These are phyloP conservation scores for Phalaenopsis equestris DNA, from an alignment of 106 monocot genomes.

Conservation along the genomic window DNA sequence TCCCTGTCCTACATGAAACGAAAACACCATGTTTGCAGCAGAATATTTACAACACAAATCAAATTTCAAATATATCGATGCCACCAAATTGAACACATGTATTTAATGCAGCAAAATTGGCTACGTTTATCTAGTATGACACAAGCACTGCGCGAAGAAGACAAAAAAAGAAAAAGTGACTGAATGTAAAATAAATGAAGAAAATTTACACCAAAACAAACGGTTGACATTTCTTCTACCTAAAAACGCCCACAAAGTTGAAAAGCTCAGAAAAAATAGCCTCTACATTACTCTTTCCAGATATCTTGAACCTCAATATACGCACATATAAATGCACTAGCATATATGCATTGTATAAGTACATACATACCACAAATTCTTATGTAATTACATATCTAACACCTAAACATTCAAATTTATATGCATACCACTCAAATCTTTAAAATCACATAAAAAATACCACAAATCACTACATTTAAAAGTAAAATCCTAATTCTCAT, in stretches of 20 bases:
- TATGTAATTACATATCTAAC: no score
- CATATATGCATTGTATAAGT: background rate
- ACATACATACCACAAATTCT: background rate
- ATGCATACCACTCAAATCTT: no score
- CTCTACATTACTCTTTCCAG: background rate
- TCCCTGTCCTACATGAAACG: background rate
- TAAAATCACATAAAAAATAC: no score
- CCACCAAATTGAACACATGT: background rate
- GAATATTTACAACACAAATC: no score
- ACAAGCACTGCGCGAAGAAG: no score
- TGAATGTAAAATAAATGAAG: background rate
- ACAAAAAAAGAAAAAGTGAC: no score
- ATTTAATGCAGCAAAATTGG: background rate
- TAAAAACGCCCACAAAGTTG: background rate
- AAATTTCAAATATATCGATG: no score
- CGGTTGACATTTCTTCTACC: background rate
- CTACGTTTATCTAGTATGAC: background rate
- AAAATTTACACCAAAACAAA: constrained; percentile 2
- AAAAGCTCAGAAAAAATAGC: background rate
- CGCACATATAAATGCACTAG: background rate
- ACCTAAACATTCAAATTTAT: no score
- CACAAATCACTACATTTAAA: no score
- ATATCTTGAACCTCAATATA: background rate
- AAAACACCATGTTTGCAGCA: background rate
- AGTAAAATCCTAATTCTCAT: no score